Evolutionary conservation across 306 rosid genomes (phyloP).

Genomic region (Mucuna pruriens): DNA sequence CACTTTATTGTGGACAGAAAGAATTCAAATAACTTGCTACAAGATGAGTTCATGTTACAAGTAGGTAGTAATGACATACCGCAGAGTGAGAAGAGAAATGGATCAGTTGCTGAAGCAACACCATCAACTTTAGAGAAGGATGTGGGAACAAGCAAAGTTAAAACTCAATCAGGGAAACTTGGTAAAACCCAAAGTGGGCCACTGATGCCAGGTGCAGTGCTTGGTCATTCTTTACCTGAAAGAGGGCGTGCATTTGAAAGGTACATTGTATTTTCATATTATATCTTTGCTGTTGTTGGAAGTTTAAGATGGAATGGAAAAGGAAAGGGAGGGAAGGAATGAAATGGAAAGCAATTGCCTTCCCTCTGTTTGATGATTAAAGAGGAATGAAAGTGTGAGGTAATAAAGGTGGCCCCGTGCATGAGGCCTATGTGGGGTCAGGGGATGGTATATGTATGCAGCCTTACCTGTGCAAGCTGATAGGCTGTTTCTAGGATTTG

Average conservation of each 20-base stretch:
- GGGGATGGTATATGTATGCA: neutral
- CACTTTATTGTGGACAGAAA: constrained; percentile 55
- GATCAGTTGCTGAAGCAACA: constrained; percentile 42
- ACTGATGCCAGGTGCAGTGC: constrained; percentile 67
- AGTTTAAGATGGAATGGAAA: constrained; percentile 3
- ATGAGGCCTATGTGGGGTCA: neutral
- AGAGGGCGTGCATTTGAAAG: constrained; percentile 61
- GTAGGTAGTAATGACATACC: constrained; percentile 51
- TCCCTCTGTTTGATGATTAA: constrained; percentile 6
- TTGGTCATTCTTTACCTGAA: constrained; percentile 73
- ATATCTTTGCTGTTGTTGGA: constrained; percentile 18
- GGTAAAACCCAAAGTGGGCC: constrained; percentile 95
- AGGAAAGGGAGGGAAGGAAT: neutral
- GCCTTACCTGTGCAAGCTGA: neutral
- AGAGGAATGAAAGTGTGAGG: constrained; percentile 12
- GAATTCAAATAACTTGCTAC: constrained; percentile 52
- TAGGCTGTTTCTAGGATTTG: neutral
- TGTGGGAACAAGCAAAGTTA: constrained; percentile 49
- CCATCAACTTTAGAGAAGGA: constrained; percentile 42
- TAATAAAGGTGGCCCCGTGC: neutral
- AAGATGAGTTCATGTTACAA: constrained; percentile 49
- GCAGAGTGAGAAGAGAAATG: constrained; percentile 49
- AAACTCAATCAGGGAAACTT: constrained; percentile 55
- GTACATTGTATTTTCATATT: constrained; percentile 31
- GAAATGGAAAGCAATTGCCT: neutral